Conservation (phyloP, 192 early-diverging fungal species). For the Entomortierella chlamydospora region DNA sequence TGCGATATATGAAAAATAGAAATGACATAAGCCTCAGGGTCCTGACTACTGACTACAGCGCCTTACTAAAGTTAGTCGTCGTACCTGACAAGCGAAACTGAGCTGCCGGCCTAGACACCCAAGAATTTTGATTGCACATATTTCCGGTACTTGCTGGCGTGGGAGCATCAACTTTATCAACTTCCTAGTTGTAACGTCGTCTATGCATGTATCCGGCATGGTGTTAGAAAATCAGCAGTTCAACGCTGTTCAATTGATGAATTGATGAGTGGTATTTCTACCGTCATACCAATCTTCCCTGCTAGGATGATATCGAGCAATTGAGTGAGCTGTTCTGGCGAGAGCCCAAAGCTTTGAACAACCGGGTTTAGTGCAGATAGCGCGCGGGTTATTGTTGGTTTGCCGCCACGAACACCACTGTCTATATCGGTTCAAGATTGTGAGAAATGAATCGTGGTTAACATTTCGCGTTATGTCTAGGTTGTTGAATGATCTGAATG, state of each 20-base stretch:
- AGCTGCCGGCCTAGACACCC: slow-evolving; percentile 39
- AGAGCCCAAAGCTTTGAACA: slow-evolving; percentile 40
- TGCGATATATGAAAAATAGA: background rate
- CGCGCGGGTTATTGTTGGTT: slow-evolving; percentile 12
- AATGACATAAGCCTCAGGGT: background rate
- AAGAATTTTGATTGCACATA: slow-evolving; percentile 39
- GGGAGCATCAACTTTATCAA: slow-evolving; percentile 56
- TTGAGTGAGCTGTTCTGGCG: slow-evolving; percentile 28
- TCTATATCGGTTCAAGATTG: slow-evolving; percentile 15
- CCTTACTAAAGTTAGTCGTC: background rate
- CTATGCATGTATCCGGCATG: slow-evolving; percentile 11
- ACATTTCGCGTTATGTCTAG: background rate
- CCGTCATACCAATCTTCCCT: slow-evolving; percentile 44
- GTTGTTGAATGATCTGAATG: background rate
- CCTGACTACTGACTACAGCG: background rate
- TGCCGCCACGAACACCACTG: slow-evolving; percentile 41
- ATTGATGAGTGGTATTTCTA: background rate
- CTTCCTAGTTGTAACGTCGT: slow-evolving; percentile 39
- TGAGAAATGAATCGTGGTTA: background rate
- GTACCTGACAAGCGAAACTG: slow-evolving; percentile 41
- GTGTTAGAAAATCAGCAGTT: no score
- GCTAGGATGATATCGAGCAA: slow-evolving; percentile 45
- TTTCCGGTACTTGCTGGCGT: slow-evolving; percentile 44
- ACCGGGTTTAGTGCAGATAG: slow-evolving; percentile 28
- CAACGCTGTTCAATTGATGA: no score